Evolutionary conservation across 2,329 filamentous ascomycete genomes (phyloP).

Genomic region (Sporothrix euskadiensis): DNA sequence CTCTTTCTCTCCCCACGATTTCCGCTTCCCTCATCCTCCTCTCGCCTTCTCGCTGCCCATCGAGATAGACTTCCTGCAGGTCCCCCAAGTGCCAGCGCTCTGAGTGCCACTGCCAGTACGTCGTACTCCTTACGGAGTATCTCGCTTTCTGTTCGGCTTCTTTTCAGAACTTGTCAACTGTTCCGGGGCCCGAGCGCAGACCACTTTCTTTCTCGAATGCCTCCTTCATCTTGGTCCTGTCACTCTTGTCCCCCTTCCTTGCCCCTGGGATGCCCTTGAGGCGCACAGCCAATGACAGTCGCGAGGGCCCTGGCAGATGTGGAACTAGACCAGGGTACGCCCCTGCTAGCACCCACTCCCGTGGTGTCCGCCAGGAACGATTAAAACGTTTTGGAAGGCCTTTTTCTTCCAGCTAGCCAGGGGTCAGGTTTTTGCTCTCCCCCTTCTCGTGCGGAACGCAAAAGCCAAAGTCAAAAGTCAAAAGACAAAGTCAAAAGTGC

Average conservation of each 20-base stretch:
- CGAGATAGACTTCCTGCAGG: neutral
- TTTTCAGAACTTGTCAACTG: neutral
- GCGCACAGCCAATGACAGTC: constrained; percentile 21
- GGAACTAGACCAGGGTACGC: neutral
- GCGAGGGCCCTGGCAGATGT: neutral
- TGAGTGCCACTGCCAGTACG: constrained; percentile 3
- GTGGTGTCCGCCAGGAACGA: constrained; percentile 28
- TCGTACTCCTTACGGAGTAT: no score
- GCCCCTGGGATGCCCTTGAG: constrained; percentile 18
- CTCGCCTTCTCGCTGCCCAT: neutral
- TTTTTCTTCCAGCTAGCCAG: constrained; percentile 16
- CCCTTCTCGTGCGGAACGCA: neutral
- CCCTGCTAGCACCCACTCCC: constrained; percentile 27
- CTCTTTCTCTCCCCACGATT: constrained; percentile 11
- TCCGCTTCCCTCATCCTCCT: neutral
- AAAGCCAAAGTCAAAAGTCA: neutral
- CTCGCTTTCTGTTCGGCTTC: neutral
- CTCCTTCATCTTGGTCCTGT: neutral
- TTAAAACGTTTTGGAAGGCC: constrained; percentile 28
- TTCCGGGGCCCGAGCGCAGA: constrained; percentile 15
- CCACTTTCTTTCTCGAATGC: neutral
- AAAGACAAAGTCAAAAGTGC: constrained; percentile 6
- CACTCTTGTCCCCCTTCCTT: neutral
- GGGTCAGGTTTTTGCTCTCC: neutral
- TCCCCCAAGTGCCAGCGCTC: neutral